These are phyloP conservation scores for Friedmanniomyces endolithicus DNA, from an alignment of 495 filamentous ascomycete species.

Conservation along the genomic window DNA sequence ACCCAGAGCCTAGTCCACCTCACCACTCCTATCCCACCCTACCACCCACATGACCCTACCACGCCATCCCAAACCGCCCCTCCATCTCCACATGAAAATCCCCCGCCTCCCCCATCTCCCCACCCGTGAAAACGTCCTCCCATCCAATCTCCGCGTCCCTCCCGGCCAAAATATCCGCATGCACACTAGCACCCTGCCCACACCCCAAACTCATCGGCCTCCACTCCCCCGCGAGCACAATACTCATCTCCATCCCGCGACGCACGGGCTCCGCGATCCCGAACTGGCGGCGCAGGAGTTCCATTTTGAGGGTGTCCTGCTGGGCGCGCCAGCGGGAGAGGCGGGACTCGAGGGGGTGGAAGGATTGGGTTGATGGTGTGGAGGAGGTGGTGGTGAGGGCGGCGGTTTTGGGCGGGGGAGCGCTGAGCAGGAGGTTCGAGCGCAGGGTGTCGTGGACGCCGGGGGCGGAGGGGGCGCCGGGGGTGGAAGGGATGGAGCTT, in stretches of 20 bases:
- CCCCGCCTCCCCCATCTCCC: conserved; percentile 40
- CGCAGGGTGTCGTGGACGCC: conserved; percentile 88
- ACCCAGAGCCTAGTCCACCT: too few relatives aligned
- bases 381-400: conserved; percentile 27
- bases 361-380: conserved; percentile 31
- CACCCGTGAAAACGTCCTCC: conserved; percentile 79
- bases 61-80: conserved; percentile 66
- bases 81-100: conserved; percentile 90
- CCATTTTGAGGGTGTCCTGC: conserved; percentile 78
- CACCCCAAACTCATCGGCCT: conserved; percentile 30
- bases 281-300: conserved; percentile 67
- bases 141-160: conserved; percentile 61
- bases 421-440: conserved; percentile 48
- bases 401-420: conserved; percentile 32
- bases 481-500: conserved; percentile 26
- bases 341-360: conserved; percentile 84
- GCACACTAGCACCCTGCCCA: conserved; percentile 28
- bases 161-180: conserved; percentile 66
- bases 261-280: conserved; percentile 89
- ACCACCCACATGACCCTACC: conserved; percentile 27
- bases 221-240: conserved; percentile 51
- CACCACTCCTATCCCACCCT: too few relatives aligned
- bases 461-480: conserved; percentile 72
- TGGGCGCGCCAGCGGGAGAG: conserved; percentile 73
- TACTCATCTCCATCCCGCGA: conserved; percentile 90